phyloP scores from a whole-genome alignment of 108 stramenopile genomes.

The Cyclostephanos tholiformis region DNA sequence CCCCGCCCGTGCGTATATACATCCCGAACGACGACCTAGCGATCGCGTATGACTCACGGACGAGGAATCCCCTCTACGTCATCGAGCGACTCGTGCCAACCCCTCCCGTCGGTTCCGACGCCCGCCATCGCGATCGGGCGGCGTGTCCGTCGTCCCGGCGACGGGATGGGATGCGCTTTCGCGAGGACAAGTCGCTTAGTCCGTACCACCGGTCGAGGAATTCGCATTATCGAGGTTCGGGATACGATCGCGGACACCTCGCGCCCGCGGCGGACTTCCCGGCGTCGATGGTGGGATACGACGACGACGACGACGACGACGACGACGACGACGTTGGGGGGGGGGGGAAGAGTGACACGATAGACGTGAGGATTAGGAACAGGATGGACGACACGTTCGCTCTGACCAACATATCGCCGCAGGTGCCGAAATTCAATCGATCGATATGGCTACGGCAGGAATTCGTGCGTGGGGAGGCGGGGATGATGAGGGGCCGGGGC shows the following conservation, averaged over 20 bases:
- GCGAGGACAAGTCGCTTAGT: constrained; percentile 59
- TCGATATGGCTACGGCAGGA: too few species aligned
- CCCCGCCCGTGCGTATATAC: constrained; percentile 56
- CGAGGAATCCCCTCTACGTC: constrained; percentile 74
- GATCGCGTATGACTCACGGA: constrained; percentile 78
- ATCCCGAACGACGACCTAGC: constrained; percentile 70
- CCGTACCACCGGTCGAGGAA: constrained; percentile 62
- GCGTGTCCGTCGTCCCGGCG: too few species aligned
- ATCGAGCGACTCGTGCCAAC: constrained; percentile 54
- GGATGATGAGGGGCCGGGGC: constrained; percentile 50
- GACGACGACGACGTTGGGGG: background rate
- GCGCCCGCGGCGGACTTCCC: too few species aligned
- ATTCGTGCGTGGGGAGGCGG: too few species aligned
- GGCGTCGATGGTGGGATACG: too few species aligned
- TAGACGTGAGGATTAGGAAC: constrained; percentile 17
- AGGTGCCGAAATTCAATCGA: too few species aligned
- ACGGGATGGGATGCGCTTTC: constrained; percentile 58
- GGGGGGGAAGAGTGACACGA: constrained; percentile 32
- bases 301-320: background rate
- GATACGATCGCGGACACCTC: constrained; percentile 73
- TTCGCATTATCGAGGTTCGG: constrained; percentile 67
- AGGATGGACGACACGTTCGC: too few species aligned
- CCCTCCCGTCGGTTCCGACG: constrained; percentile 10
- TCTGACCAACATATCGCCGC: too few species aligned
- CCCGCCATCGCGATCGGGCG: too few species aligned